These are phyloP conservation scores for Phytophthora pseudosyringae DNA, from an alignment of 352 stramenopile species.

Conservation along the genomic window DNA sequence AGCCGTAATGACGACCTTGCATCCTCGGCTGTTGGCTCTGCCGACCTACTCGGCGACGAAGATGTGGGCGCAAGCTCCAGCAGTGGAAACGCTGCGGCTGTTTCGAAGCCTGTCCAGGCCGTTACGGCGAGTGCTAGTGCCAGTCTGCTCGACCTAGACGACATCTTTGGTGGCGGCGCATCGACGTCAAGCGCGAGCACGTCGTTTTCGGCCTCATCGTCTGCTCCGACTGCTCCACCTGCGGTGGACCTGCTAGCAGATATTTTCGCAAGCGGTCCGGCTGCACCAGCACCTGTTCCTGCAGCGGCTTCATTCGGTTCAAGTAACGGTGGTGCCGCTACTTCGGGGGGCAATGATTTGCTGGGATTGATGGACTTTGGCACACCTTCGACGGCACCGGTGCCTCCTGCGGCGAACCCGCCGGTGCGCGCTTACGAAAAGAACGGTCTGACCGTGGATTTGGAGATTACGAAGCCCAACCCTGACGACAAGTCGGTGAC, in stretches of 20 bases:
- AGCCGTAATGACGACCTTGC: slow-evolving; percentile 63
- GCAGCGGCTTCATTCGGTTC: slow-evolving; percentile 21
- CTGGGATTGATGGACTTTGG: slow-evolving; percentile 85
- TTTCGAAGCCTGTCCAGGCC: slow-evolving; percentile 29
- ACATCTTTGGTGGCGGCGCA: slow-evolving; percentile 92
- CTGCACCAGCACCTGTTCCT: slow-evolving; percentile 34
- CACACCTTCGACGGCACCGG: slow-evolving; percentile 29
- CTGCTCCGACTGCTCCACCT: slow-evolving; percentile 35
- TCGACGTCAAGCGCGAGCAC: slow-evolving; percentile 32
- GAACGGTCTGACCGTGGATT: slow-evolving; percentile 93
- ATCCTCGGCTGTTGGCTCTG: slow-evolving; percentile 37
- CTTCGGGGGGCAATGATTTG: slow-evolving; percentile 48
- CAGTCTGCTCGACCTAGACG: slow-evolving; percentile 95
- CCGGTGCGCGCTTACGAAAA: slow-evolving; percentile 95
- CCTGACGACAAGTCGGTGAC: slow-evolving; percentile 92
- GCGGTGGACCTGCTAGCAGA: slow-evolving; percentile 95
- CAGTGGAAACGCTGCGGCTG: slow-evolving; percentile 17
- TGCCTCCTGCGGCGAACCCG: slow-evolving; percentile 47
- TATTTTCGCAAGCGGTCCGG: slow-evolving; percentile 86
- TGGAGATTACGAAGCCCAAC: slow-evolving; percentile 94
- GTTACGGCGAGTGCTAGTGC: slow-evolving; percentile 38
- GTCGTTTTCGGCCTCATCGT: slow-evolving; percentile 30
- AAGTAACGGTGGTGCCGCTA: slow-evolving; percentile 20
- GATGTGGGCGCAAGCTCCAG: slow-evolving; percentile 15
- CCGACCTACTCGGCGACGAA: slow-evolving; percentile 89